Evolutionary conservation across 768 basidiomycete species (phyloP).

Genomic region (Boletus subparvulus): DNA sequence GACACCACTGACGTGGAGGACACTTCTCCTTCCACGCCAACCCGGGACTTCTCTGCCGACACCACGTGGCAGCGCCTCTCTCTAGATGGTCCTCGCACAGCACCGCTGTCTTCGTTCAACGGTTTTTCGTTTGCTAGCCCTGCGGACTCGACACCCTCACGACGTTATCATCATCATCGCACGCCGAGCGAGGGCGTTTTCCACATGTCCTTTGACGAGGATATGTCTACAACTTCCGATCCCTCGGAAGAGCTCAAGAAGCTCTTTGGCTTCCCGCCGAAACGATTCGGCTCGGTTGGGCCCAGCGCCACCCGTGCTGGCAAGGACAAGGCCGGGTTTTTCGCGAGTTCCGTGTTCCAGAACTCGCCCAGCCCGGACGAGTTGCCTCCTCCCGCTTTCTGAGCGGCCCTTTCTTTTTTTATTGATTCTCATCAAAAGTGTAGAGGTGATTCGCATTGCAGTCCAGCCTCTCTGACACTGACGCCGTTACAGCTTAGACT

Average conservation of each 20-base stretch:
- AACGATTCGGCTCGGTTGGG: slow-evolving; percentile 32
- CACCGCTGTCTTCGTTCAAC: slow-evolving; percentile 42
- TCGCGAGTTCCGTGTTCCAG: slow-evolving; percentile 82
- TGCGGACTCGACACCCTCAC: slow-evolving; percentile 38
- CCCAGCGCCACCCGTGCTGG: slow-evolving; percentile 22
- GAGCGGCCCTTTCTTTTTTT: slow-evolving; percentile 38
- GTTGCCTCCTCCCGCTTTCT: slow-evolving; percentile 66
- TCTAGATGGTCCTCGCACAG: slow-evolving; percentile 50
- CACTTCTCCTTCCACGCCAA: slow-evolving; percentile 54
- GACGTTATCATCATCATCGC: slow-evolving; percentile 55
- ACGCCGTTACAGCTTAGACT: slow-evolving; percentile 33
- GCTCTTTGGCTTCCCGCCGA: slow-evolving; percentile 33
- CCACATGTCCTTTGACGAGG: slow-evolving; percentile 72
- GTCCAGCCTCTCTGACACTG: neutral
- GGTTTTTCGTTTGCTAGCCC: slow-evolving; percentile 41
- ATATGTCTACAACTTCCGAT: slow-evolving; percentile 43
- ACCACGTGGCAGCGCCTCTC: slow-evolving; percentile 34
- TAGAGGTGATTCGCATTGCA: slow-evolving; percentile 37
- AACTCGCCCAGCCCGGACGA: slow-evolving; percentile 85
- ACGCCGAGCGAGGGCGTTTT: slow-evolving; percentile 76
- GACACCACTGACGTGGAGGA: slow-evolving; percentile 57
- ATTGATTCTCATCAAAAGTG: slow-evolving; percentile 31
- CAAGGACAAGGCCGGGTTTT: slow-evolving; percentile 50
- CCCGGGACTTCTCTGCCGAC: slow-evolving; percentile 38
- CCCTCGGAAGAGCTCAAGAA: slow-evolving; percentile 38